phyloP scores from a whole-genome alignment of 2,329 filamentous ascomycete species.

The Hymenoscyphus linearis region DNA sequence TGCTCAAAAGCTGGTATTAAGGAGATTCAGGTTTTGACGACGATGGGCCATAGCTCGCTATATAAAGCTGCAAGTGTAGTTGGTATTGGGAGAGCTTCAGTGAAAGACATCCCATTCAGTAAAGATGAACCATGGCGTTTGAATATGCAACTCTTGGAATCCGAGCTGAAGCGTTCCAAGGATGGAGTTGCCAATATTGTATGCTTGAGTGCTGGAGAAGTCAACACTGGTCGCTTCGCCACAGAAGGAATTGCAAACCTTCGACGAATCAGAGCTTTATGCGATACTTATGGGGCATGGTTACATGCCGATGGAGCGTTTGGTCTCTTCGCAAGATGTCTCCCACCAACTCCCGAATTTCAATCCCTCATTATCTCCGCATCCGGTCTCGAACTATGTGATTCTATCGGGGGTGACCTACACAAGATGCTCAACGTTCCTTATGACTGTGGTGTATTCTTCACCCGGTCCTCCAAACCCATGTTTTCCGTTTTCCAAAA shows the following conservation, averaged over 20 bases:
- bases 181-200: conserved; percentile 65
- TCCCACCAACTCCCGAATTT: conserved; percentile 56
- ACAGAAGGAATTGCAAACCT: conserved; percentile 43
- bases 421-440: conserved; percentile 95
- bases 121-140: conserved; percentile 60
- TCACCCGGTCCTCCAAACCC: conserved; percentile 58
- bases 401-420: conserved; percentile 80
- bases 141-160: conserved; percentile 61
- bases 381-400: conserved; percentile 70
- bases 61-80: conserved; percentile 78
- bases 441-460: conserved; percentile 89
- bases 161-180: conserved; percentile 43
- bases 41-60: conserved; percentile 77
- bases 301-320: conserved; percentile 90
- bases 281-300: conserved; percentile 73
- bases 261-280: conserved; percentile 58
- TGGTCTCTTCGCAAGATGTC: conserved; percentile 69
- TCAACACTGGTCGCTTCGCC: conserved; percentile 83
- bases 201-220: conserved; percentile 77
- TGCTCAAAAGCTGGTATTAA: conserved; percentile 58
- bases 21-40: conserved; percentile 72
- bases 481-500: conserved; percentile 69
- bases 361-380: conserved; percentile 42
- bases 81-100: conserved; percentile 66
- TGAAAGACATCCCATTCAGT: conserved; percentile 54